A percentile compares a stretch with the other conserved stretches of the same genome.
Conservation (phyloP, 2,329 filamentous ascomycete genomes). For the Cercospora brassicicola region DNA sequence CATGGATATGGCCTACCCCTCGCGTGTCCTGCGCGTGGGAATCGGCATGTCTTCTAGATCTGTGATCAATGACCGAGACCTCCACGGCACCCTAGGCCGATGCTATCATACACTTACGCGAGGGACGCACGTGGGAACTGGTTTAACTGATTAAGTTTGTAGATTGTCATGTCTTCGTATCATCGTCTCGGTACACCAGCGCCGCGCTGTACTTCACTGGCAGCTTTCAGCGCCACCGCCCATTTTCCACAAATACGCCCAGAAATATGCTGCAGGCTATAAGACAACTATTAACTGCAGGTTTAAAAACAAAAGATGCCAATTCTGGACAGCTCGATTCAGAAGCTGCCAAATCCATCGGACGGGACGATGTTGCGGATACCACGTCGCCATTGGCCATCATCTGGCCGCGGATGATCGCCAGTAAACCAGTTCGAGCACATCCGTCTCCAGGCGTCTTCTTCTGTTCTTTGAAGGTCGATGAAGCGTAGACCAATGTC, state of each 20-base stretch:
- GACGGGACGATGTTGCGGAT: conserved; percentile 30
- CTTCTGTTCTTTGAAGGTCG: conserved; percentile 82
- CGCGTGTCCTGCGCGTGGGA: conserved; percentile 1
- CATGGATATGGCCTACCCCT: background rate
- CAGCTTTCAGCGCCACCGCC: conserved; percentile 1
- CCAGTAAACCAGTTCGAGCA: conserved; percentile 78
- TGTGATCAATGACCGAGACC: conserved; percentile 11
- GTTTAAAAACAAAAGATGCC: conserved; percentile 17
- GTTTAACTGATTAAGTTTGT: conserved; percentile 6
- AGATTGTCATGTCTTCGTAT: conserved; percentile 18
- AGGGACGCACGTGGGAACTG: background rate
- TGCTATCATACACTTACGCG: background rate
- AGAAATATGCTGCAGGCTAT: conserved; percentile 26
- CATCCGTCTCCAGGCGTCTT: conserved; percentile 84
- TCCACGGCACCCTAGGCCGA: background rate
- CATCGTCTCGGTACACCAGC: conserved; percentile 12
- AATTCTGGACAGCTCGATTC: conserved; percentile 11
- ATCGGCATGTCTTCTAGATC: conserved; percentile 3
- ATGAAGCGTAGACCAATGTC: conserved; percentile 96
- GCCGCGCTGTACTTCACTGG: conserved; percentile 9
- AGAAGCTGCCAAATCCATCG: conserved; percentile 22
- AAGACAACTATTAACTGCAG: conserved; percentile 27
- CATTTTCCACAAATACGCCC: background rate
- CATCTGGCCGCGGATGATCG: conserved; percentile 64
- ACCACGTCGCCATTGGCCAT: conserved; percentile 62